A percentile compares a stretch with the other conserved stretches of the same genome.
These are phyloP conservation scores for Escovopsis sp. DNA, from an alignment of 2,329 filamentous ascomycete species.

Conservation along the genomic window DNA sequence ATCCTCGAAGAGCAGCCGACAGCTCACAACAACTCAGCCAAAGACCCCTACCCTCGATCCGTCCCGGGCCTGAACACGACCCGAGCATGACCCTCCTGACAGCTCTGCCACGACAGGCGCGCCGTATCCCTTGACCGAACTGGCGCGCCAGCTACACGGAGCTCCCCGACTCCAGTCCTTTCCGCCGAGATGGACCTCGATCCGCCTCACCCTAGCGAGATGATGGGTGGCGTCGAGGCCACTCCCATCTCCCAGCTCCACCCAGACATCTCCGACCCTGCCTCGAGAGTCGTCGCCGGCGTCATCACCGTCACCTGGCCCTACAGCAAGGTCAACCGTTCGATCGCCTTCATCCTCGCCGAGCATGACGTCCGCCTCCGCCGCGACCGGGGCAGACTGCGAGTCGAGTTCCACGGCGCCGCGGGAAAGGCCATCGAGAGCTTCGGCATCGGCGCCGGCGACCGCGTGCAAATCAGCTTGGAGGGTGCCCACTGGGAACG, in stretches of 20 bases:
- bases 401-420: conserved; percentile 57
- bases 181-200: conserved; percentile 14
- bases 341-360: conserved; percentile 65
- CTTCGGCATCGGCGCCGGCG: conserved; percentile 60
- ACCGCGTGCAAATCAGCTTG: conserved; percentile 56
- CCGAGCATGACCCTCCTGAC: too few species aligned
- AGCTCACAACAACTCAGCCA: too few species aligned
- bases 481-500: conserved; percentile 52
- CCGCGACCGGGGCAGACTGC: conserved; percentile 62
- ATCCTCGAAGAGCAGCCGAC: too few species aligned
- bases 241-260: conserved; percentile 42
- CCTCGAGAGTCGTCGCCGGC: conserved; percentile 43
- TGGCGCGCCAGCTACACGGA: too few species aligned
- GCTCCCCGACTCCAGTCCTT: too few species aligned
- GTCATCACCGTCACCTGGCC: conserved; percentile 83
- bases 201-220: conserved; percentile 10
- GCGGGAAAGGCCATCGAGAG: conserved; percentile 56
- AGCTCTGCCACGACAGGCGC: too few species aligned
- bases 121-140: too few species aligned
- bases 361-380: conserved; percentile 76
- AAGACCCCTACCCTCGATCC: too few species aligned
- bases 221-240: conserved; percentile 17
- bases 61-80: too few species aligned
- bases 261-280: conserved; percentile 29
- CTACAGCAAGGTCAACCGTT: conserved; percentile 62